A percentile compares a stretch with the other conserved stretches of the same genome.
Conservation (phyloP, 495 filamentous ascomycete species). For the Neurospora discreta region DNA sequence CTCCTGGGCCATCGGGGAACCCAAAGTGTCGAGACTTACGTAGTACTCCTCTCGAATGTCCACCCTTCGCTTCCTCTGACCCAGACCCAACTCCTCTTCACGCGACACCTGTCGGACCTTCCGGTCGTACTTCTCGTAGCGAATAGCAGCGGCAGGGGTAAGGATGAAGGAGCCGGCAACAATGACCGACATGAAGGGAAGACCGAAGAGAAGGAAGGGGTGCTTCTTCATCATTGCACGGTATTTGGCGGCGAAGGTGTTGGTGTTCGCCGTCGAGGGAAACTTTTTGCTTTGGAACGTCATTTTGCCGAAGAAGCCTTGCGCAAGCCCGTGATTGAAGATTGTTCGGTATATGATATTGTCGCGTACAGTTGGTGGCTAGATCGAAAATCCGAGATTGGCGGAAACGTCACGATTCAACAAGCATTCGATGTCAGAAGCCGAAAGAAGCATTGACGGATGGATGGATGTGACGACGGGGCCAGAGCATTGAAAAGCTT, state of each 20-base stretch:
- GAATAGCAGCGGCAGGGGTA: constrained; percentile 81
- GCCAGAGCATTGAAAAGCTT: not conserved
- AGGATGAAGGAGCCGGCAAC: constrained; percentile 92
- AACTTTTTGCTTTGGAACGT: constrained; percentile 67
- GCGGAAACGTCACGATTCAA: not conserved
- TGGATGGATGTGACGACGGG: not conserved
- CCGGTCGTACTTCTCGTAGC: constrained; percentile 86
- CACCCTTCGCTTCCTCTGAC: constrained; percentile 55
- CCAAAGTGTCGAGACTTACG: constrained; percentile 44
- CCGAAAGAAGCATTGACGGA: not conserved
- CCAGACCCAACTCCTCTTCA: constrained; percentile 77
- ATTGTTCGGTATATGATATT: not conserved
- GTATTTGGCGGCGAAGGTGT: constrained; percentile 66
- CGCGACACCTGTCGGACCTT: constrained; percentile 70
- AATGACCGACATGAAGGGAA: constrained; percentile 88
- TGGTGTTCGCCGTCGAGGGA: constrained; percentile 43
- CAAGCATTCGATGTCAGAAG: not conserved
- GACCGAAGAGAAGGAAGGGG: constrained; percentile 87
- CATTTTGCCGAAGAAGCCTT: constrained; percentile 38
- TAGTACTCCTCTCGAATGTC: constrained; percentile 91
- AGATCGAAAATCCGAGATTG: not conserved
- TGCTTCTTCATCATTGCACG: constrained; percentile 55
- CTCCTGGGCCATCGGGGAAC: not conserved
- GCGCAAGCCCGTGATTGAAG: not conserved
- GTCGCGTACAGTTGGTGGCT: not conserved